Percentiles rank a stretch among this genome's conserved stretches.
Conservation (phyloP, 164 flowering plant genomes). For the Umbellularia californica region DNA sequence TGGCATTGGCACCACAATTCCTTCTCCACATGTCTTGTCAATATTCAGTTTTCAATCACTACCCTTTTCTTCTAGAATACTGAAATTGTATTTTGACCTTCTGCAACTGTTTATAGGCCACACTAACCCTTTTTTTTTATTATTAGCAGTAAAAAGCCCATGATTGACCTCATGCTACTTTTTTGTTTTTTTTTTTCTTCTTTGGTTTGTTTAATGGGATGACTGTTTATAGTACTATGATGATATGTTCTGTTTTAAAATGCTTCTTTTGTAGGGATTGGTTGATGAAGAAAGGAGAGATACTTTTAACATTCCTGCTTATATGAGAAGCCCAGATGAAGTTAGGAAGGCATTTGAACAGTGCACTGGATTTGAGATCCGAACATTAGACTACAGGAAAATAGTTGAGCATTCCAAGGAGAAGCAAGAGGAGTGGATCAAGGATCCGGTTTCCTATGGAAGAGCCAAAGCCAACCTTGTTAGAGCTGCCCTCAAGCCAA, state of each 20-base stretch:
- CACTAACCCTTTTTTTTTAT: background rate
- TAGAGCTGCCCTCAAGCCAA: conserved; percentile 33
- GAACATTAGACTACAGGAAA: conserved; percentile 29
- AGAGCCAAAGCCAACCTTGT: conserved; percentile 39
- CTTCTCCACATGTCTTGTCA: background rate
- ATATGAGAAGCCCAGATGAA: conserved; percentile 38
- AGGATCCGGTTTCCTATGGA: conserved; percentile 36
- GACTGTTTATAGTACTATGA: background rate
- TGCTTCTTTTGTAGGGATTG: conserved; percentile 24
- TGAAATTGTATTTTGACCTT: background rate
- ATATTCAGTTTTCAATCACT: background rate
- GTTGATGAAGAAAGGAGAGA: conserved; percentile 33
- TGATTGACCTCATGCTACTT: background rate
- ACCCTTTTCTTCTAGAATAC: background rate
- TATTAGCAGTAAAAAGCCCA: background rate
- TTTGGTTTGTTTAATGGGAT: background rate
- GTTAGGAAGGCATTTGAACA: conserved; percentile 27
- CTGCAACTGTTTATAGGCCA: background rate
- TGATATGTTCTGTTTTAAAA: background rate
- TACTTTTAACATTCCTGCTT: conserved; percentile 40
- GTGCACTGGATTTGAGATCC: conserved; percentile 38
- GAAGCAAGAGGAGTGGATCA: conserved; percentile 36
- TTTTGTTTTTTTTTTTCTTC: background rate
- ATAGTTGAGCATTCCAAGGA: conserved; percentile 32
- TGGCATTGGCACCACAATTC: background rate